A percentile compares a stretch with the other conserved stretches of the same genome.
Evolutionary conservation across 306 rosid genomes (phyloP).

Genomic region (Hippophae gyantsensis): DNA sequence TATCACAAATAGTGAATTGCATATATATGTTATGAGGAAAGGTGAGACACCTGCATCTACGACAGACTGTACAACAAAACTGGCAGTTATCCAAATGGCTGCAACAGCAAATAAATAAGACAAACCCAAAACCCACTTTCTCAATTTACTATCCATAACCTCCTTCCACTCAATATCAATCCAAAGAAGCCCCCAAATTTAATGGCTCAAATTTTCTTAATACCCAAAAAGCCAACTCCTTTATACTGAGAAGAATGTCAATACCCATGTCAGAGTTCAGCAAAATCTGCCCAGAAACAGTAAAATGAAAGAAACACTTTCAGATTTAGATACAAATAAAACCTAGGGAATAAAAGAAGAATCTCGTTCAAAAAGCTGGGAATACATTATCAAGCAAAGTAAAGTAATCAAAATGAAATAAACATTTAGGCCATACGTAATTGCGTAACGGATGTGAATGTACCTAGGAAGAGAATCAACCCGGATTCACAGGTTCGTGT

Average conservation of each 20-base stretch:
- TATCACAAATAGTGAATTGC: constrained; percentile 86
- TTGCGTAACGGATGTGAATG: neutral
- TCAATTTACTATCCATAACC: constrained; percentile 40
- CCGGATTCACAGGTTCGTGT: constrained; percentile 3
- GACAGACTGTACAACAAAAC: constrained; percentile 93
- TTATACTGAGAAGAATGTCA: constrained; percentile 1
- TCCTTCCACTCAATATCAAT: constrained; percentile 13
- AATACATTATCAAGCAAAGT: neutral
- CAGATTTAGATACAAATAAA: neutral
- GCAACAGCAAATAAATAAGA: constrained; percentile 71
- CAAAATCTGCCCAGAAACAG: constrained; percentile 21
- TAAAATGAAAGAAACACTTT: neutral
- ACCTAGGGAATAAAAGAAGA: no score
- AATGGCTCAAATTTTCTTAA: constrained; percentile 3
- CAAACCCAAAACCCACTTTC: constrained; percentile 84
- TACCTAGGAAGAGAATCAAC: constrained; percentile 2
- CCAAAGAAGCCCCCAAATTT: constrained; percentile 8
- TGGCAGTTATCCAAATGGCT: constrained; percentile 95
- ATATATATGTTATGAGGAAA: constrained; percentile 75
- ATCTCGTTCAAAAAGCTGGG: neutral
- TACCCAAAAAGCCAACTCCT: constrained; percentile 15
- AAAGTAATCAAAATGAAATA: neutral
- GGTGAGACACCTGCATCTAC: constrained; percentile 91
- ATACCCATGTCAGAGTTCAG: constrained; percentile 22
- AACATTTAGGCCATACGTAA: neutral